Evolutionary conservation across 1,284 basidiomycete species (phyloP).

Genomic region (Apiotrichum domesticum): DNA sequence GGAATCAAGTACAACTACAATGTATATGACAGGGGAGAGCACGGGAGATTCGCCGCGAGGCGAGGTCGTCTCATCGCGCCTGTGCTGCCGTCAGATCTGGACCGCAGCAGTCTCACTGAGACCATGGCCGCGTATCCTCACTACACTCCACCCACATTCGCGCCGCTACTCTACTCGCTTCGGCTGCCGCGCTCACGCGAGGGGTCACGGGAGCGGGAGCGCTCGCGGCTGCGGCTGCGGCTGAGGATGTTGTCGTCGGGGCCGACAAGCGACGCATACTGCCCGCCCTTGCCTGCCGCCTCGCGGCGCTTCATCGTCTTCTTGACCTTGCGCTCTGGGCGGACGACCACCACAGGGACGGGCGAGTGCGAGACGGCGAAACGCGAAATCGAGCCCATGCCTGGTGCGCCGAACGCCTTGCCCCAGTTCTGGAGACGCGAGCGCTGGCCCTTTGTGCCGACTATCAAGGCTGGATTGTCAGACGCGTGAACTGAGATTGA

Average conservation of each 20-base stretch:
- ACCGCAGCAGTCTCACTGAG: too few relatives aligned
- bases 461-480: conserved; percentile 58
- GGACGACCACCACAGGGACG: conserved; percentile 85
- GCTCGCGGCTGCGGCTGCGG: conserved; percentile 35
- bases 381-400: conserved; percentile 51
- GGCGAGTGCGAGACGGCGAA: conserved; percentile 85
- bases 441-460: conserved; percentile 76
- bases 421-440: conserved; percentile 57
- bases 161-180: not conserved
- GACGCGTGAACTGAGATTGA: not conserved
- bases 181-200: not conserved
- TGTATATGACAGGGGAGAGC: too few relatives aligned
- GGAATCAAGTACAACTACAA: too few relatives aligned
- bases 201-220: conserved; percentile 11
- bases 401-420: conserved; percentile 54
- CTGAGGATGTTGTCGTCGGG: conserved; percentile 33
- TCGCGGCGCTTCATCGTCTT: conserved; percentile 75
- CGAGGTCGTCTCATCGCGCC: too few relatives aligned
- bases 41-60: too few relatives aligned
- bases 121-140: too few relatives aligned
- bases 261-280: conserved; percentile 52
- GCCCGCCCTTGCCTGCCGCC: conserved; percentile 75
- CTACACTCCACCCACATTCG: too few relatives aligned
- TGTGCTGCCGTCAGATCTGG: too few relatives aligned
- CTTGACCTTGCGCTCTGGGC: conserved; percentile 74